Conservation (phyloP, 331 rosid species). For the Cydonia oblonga region DNA sequence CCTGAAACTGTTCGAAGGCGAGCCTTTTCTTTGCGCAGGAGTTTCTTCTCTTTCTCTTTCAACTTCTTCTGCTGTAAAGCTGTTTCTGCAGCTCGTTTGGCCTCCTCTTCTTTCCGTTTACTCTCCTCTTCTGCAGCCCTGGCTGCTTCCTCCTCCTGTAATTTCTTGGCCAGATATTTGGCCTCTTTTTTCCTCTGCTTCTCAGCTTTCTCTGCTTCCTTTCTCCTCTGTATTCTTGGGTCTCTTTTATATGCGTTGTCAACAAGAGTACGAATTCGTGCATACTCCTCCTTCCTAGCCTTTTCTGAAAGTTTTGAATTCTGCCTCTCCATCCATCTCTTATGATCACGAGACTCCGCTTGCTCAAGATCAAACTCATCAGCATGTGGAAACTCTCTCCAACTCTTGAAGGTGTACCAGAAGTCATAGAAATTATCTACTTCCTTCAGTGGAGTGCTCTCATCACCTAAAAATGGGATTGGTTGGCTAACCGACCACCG, state of each 20-base stretch:
- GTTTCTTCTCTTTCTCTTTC: constrained; percentile 92
- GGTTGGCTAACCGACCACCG: constrained; percentile 89
- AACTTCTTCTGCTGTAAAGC: constrained; percentile 68
- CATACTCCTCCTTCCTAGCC: constrained; percentile 91
- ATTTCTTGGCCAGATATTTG: constrained; percentile 57
- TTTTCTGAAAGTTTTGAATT: constrained; percentile 83
- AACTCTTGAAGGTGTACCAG: constrained; percentile 87
- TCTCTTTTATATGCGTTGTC: constrained; percentile 92
- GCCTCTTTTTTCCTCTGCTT: constrained; percentile 89
- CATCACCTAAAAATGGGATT: constrained; percentile 71
- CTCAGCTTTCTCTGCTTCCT: constrained; percentile 81
- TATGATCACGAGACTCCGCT: constrained; percentile 94
- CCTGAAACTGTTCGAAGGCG: constrained; percentile 78
- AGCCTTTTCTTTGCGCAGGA: constrained; percentile 79
- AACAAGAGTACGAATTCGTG: constrained; percentile 68
- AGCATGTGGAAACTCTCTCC: constrained; percentile 97
- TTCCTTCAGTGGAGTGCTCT: constrained; percentile 44
- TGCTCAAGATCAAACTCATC: constrained; percentile 97
- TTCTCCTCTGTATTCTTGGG: constrained; percentile 77
- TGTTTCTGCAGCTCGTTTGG: constrained; percentile 62
- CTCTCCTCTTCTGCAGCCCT: constrained; percentile 83
- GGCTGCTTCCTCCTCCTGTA: constrained; percentile 89
- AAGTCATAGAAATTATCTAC: constrained; percentile 79
- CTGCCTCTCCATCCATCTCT: constrained; percentile 99
- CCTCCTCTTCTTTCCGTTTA: constrained; percentile 67